Conservation (phyloP, 805 yeast genomes). For the Metschnikowia sp. region DNA sequence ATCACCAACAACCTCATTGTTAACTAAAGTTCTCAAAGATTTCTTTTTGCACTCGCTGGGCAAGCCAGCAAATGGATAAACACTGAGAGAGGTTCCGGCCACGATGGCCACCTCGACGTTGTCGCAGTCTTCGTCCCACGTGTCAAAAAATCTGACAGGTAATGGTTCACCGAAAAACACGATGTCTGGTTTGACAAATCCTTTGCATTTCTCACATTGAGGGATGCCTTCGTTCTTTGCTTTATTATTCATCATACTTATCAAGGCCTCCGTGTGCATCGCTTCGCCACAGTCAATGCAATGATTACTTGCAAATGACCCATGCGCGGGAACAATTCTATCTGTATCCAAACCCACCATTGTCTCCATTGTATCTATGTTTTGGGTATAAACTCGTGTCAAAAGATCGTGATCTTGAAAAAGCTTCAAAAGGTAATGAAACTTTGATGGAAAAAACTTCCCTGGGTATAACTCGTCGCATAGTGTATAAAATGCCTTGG, state of each 20-base stretch:
- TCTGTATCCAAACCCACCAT: conserved; percentile 70
- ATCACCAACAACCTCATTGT: conserved; percentile 76
- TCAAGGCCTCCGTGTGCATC: conserved; percentile 48
- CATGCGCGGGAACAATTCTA: conserved; percentile 85
- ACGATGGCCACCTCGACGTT: conserved; percentile 71
- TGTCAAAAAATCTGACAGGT: conserved; percentile 65
- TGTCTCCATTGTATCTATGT: conserved; percentile 88
- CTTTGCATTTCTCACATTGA: conserved; percentile 61
- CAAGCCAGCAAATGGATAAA: conserved; percentile 83
- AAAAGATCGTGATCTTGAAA: conserved; percentile 62
- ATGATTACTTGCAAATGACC: conserved; percentile 81
- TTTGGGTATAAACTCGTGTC: conserved; percentile 81
- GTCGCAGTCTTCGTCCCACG: conserved; percentile 57
- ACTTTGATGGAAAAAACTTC: conserved; percentile 74
- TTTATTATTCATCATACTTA: conserved; percentile 32
- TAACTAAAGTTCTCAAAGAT: conserved; percentile 62
- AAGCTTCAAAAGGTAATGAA: conserved; percentile 69
- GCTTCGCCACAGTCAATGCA: conserved; percentile 71
- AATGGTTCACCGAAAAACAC: conserved; percentile 91
- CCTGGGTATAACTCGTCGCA: conserved; percentile 90
- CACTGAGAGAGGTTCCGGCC: conserved; percentile 90
- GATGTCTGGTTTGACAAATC: conserved; percentile 87
- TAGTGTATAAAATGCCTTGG: conserved; percentile 79
- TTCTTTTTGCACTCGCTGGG: conserved; percentile 58
- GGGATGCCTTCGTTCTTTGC: conserved; percentile 41